These are phyloP conservation scores for Plasmopara viticola DNA, from an alignment of 352 stramenopile species.

Conservation along the genomic window DNA sequence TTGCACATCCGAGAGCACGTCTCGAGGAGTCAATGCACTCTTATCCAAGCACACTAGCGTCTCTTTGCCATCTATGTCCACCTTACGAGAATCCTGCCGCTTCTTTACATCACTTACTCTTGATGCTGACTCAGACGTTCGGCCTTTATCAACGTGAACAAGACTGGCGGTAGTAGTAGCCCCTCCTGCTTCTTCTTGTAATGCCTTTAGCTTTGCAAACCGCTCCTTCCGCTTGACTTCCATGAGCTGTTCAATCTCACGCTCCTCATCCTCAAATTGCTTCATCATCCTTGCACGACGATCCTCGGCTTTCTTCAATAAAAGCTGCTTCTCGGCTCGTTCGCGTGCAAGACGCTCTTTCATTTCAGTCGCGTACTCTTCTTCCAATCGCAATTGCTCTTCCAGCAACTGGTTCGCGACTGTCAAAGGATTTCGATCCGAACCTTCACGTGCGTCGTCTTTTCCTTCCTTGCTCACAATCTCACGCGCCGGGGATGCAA, in stretches of 20 bases:
- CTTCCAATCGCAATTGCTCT: conserved; percentile 57
- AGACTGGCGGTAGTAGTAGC: not conserved
- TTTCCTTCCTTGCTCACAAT: not conserved
- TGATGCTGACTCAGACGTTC: not conserved
- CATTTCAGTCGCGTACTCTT: conserved; percentile 49
- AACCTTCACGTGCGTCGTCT: not conserved
- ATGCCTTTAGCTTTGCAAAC: conserved; percentile 41
- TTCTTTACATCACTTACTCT: not conserved
- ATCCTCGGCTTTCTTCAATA: conserved; percentile 44
- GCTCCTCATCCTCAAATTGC: conserved; percentile 69
- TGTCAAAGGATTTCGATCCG: conserved; percentile 1
- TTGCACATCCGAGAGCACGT: not conserved
- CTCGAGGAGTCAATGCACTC: not conserved
- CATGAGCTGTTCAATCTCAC: conserved; percentile 61
- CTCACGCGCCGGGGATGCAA: not conserved
- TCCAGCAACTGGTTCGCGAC: conserved; percentile 40
- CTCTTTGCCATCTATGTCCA: not conserved
- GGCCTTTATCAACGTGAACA: not conserved
- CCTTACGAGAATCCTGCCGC: not conserved
- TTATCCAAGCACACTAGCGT: not conserved
- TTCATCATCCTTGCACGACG: conserved; percentile 49
- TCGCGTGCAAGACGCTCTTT: conserved; percentile 39
- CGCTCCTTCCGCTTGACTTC: conserved; percentile 51
- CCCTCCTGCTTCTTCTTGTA: conserved; percentile 31
- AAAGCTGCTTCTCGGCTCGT: conserved; percentile 41